Conservation (phyloP, 1,139 yeast genomes). For the Barnettozyma hawaiiensis region DNA sequence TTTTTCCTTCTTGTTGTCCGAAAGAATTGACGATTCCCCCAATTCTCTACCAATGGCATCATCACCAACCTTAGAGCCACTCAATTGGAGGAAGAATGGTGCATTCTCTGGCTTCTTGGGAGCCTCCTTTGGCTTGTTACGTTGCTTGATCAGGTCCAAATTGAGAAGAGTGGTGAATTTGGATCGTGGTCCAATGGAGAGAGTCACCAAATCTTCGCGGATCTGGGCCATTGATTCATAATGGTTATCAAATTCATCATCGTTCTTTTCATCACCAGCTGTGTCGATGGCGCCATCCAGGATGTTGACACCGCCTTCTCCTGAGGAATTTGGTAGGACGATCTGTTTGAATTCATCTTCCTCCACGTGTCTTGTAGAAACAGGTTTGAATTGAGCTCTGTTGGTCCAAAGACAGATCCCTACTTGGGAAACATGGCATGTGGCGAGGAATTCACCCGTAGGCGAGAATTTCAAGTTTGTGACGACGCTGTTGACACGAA, state of each 20-base stretch:
- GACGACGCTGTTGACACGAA: constrained; percentile 69
- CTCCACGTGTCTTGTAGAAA: constrained; percentile 70
- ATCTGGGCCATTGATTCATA: constrained; percentile 66
- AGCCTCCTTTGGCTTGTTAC: constrained; percentile 88
- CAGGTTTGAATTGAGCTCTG: constrained; percentile 68
- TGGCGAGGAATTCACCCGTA: constrained; percentile 85
- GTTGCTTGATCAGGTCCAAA: constrained; percentile 74
- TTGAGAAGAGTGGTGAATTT: constrained; percentile 76
- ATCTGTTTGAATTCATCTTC: constrained; percentile 64
- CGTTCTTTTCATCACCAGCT: constrained; percentile 29
- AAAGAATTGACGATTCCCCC: constrained; percentile 19
- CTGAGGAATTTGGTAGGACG: constrained; percentile 71
- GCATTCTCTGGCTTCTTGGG: constrained; percentile 81
- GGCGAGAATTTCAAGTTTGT: constrained; percentile 81
- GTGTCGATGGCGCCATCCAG: constrained; percentile 73
- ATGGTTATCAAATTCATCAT: constrained; percentile 25
- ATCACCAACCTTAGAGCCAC: constrained; percentile 66
- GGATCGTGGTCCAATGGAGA: constrained; percentile 70
- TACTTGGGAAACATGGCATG: constrained; percentile 85
- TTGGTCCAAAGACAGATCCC: constrained; percentile 94
- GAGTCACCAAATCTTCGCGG: constrained; percentile 56
- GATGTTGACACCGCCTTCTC: constrained; percentile 71
- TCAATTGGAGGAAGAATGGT: constrained; percentile 71
- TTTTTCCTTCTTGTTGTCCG: constrained; percentile 21
- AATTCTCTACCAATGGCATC: constrained; percentile 57